These are phyloP conservation scores for Exidia glandulosa DNA, from an alignment of 768 basidiomycete species.

Conservation along the genomic window DNA sequence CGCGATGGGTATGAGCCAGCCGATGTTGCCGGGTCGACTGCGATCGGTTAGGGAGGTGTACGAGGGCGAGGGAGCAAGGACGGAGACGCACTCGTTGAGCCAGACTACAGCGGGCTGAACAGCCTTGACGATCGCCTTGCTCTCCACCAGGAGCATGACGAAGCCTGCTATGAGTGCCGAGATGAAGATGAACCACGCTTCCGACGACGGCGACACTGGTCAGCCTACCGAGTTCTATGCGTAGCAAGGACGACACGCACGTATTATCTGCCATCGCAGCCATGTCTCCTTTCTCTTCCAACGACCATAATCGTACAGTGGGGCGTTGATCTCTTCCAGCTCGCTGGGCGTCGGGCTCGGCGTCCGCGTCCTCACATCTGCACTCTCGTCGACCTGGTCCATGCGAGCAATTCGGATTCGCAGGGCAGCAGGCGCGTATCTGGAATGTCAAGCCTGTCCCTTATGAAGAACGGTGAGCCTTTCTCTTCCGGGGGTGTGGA, in stretches of 20 bases:
- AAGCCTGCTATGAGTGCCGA: neutral
- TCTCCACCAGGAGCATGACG: neutral
- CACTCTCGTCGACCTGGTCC: too few species aligned
- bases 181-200: neutral
- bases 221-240: conserved; percentile 1
- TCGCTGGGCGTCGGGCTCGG: conserved; percentile 15
- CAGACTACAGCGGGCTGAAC: neutral
- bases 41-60: too few species aligned
- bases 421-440: too few species aligned
- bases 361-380: too few species aligned
- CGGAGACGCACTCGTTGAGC: neutral
- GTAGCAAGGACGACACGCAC: too few species aligned
- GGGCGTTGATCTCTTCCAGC: conserved; percentile 4
- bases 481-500: too few species aligned
- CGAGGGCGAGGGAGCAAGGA: too few species aligned
- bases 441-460: too few species aligned
- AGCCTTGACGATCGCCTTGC: neutral
- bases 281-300: neutral
- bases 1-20: conserved; percentile 34
- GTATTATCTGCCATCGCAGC: neutral
- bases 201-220: too few species aligned
- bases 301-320: neutral
- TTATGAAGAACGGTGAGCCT: too few species aligned
- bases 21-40: too few species aligned
- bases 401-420: too few species aligned